phyloP scores from a whole-genome alignment of 129 eudicot genomes.

The Lonicera japonica region DNA sequence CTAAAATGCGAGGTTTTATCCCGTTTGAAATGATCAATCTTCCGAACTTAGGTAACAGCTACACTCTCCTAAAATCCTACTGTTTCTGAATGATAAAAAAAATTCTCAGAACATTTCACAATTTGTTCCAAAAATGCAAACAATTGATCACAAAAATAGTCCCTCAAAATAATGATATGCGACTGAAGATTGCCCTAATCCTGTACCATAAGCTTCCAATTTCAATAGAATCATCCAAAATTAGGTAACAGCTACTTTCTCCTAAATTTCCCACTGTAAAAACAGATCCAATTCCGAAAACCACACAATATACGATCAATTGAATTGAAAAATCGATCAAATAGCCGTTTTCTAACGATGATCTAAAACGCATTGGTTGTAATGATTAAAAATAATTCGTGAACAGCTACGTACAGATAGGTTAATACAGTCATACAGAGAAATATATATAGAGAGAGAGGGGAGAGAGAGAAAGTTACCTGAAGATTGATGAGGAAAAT shows the following conservation, averaged over 20 bases:
- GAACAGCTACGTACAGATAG: constrained; percentile 10
- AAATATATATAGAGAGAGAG: not conserved
- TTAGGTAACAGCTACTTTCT: too few species aligned
- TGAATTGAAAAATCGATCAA: constrained; percentile 9
- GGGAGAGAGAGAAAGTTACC: constrained; percentile 14
- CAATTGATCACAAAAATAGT: too few species aligned
- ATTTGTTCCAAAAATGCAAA: too few species aligned
- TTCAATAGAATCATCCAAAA: too few species aligned
- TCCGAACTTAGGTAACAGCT: not conserved
- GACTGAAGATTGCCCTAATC: too few species aligned
- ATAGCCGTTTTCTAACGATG: not conserved
- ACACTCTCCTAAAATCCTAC: not conserved
- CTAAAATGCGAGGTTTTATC: not conserved
- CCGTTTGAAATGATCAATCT: not conserved
- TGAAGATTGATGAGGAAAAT: constrained; percentile 20
- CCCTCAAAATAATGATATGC: too few species aligned
- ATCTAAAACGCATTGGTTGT: not conserved
- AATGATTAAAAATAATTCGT: constrained; percentile 1
- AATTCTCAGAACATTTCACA: too few species aligned
- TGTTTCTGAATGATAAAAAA: too few species aligned
- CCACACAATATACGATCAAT: not conserved
- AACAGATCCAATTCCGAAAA: not conserved
- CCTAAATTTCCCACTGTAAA: not conserved
- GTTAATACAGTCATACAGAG: too few species aligned
- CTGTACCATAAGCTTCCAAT: too few species aligned